Evolutionary conservation across 306 rosid genomes (phyloP).

Genomic region (Gillenia trifoliata): DNA sequence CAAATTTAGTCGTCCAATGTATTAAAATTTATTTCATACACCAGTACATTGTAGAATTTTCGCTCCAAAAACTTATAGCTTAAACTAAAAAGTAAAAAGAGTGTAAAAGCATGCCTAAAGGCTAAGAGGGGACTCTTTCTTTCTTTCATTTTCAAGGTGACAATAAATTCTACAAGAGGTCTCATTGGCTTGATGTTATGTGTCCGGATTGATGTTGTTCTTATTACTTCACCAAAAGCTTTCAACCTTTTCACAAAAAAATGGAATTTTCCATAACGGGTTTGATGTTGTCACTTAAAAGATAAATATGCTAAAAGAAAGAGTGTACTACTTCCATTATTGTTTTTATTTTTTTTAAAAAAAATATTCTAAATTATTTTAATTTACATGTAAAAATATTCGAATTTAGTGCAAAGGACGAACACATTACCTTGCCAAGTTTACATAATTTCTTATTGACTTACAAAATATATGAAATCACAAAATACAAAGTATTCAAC

Average conservation of each 20-base stretch:
- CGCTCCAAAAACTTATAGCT: not conserved
- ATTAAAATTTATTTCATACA: too few species aligned
- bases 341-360: too few species aligned
- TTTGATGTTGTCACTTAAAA: not conserved
- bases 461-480: too few species aligned
- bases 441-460: too few species aligned
- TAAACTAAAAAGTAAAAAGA: not conserved
- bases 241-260: not conserved
- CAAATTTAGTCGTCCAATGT: too few species aligned
- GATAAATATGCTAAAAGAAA: not conserved
- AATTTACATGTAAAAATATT: too few species aligned
- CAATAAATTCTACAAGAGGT: not conserved
- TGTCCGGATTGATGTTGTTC: constrained; percentile 23
- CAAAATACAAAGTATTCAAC: too few species aligned
- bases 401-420: too few species aligned
- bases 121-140: not conserved
- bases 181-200: constrained; percentile 28
- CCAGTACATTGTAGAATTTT: too few species aligned
- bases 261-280: not conserved
- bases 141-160: not conserved
- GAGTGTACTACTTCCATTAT: not conserved
- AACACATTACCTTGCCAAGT: too few species aligned
- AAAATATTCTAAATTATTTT: too few species aligned
- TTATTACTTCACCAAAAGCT: constrained; percentile 5
- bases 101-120: too few species aligned